phyloP scores from a whole-genome alignment of 768 basidiomycete species.

The Holtermanniella nyarrowii region DNA sequence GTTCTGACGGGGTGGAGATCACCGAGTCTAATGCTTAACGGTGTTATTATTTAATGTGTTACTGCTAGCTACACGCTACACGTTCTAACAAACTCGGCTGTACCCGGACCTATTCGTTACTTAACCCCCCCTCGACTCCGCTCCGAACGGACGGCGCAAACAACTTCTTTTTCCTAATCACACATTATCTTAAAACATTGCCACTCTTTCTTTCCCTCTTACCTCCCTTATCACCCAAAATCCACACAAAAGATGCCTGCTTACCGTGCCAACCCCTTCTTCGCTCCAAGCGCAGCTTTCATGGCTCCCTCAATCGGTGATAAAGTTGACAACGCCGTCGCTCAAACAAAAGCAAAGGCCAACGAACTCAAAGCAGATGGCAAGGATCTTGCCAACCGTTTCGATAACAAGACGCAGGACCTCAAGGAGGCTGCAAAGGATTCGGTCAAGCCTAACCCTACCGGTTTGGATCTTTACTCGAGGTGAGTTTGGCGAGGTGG shows the following conservation, averaged over 20 bases:
- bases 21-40: not conserved
- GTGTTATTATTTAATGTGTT: no score
- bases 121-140: no score
- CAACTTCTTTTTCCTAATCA: no score
- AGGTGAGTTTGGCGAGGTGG: constrained; percentile 26
- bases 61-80: no score
- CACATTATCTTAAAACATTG: no score
- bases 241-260: constrained; percentile 6
- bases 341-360: constrained; percentile 24
- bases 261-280: constrained; percentile 39
- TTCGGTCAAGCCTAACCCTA: constrained; percentile 23
- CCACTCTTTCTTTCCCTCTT: no score
- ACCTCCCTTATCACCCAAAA: constrained; percentile 5
- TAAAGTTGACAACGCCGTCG: constrained; percentile 39
- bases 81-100: no score
- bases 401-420: constrained; percentile 31
- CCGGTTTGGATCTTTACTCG: constrained; percentile 39
- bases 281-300: constrained; percentile 34
- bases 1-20: no score
- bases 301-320: constrained; percentile 39
- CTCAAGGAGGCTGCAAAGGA: constrained; percentile 35
- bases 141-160: no score
- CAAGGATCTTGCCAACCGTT: constrained; percentile 21
- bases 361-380: constrained; percentile 23
- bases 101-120: no score